phyloP scores from a whole-genome alignment of 768 basidiomycete genomes.

The Phanerochaete carnosa region DNA sequence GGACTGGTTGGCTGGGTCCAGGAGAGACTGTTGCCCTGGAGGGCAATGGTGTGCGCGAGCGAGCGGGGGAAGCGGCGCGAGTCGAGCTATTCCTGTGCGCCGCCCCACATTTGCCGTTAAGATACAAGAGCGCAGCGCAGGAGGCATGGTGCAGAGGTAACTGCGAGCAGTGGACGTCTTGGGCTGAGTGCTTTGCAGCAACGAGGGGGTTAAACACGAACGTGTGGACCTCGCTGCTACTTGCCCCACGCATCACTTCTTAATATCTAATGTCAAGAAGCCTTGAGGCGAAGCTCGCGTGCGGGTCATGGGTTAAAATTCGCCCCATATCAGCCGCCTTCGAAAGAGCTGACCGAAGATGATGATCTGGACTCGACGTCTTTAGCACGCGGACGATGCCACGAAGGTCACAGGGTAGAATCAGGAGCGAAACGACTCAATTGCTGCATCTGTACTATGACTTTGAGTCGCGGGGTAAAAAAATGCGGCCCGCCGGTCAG shows the following conservation, averaged over 20 bases:
- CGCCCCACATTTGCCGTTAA: not conserved
- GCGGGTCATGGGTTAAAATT: too few species aligned
- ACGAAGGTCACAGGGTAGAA: too few species aligned
- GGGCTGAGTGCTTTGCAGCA: not conserved
- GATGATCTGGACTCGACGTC: too few species aligned
- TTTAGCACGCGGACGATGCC: too few species aligned
- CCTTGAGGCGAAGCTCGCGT: too few species aligned
- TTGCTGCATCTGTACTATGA: too few species aligned
- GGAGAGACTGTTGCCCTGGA: slow-evolving; percentile 8
- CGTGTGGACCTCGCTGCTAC: not conserved
- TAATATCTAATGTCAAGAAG: not conserved
- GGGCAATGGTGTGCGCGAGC: slow-evolving; percentile 10
- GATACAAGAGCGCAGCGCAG: not conserved
- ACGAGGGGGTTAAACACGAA: not conserved
- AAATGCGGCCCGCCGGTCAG: too few species aligned
- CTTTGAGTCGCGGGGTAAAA: too few species aligned
- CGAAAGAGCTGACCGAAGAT: too few species aligned
- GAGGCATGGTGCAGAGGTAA: too few species aligned
- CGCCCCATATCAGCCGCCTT: too few species aligned
- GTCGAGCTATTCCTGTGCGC: not conserved
- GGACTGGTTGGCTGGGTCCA: slow-evolving; percentile 23
- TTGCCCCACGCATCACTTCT: not conserved
- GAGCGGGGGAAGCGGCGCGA: not conserved
- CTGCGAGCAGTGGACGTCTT: not conserved
- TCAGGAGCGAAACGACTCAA: too few species aligned